Evolutionary conservation across 805 yeast species (phyloP).

Genomic region (Sungouiozyma intestinalis): DNA sequence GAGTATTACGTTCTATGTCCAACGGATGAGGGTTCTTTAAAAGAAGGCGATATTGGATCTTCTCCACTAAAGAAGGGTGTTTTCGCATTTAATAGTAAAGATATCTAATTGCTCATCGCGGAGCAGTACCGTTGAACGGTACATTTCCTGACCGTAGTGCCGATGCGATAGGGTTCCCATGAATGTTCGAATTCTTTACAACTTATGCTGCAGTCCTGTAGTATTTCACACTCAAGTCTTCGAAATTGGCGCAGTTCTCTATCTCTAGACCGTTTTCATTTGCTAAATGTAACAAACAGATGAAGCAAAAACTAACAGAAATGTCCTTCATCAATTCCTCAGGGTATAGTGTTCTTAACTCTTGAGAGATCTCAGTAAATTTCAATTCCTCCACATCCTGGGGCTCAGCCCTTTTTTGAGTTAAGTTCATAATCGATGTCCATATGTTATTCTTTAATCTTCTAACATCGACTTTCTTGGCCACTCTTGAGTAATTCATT

Average conservation of each 20-base stretch:
- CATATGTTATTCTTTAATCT: slow-evolving; percentile 66
- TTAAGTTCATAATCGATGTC: slow-evolving; percentile 36
- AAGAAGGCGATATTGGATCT: too few relatives aligned
- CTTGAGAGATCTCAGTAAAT: slow-evolving; percentile 40
- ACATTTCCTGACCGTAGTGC: too few relatives aligned
- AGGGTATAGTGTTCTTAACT: slow-evolving; percentile 43
- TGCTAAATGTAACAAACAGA: slow-evolving; percentile 74
- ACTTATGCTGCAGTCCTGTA: background rate
- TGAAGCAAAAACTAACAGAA: slow-evolving; percentile 78
- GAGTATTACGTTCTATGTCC: too few relatives aligned
- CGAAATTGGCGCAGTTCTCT: slow-evolving; percentile 34
- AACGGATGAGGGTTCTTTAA: background rate
- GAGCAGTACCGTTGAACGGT: background rate
- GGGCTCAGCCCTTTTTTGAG: slow-evolving; percentile 13
- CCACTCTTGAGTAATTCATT: slow-evolving; percentile 55
- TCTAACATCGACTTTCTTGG: slow-evolving; percentile 72
- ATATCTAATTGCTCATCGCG: background rate
- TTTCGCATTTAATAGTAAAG: background rate
- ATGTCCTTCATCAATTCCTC: slow-evolving; percentile 51
- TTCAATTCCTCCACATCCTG: slow-evolving; percentile 10
- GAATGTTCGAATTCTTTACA: too few relatives aligned
- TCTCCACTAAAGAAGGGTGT: too few relatives aligned
- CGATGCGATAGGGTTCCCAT: too few relatives aligned
- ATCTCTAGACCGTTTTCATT: slow-evolving; percentile 70
- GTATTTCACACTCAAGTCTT: slow-evolving; percentile 17